These are phyloP conservation scores for Rhizopogon vulgaris DNA, from an alignment of 768 basidiomycete species.

Conservation along the genomic window DNA sequence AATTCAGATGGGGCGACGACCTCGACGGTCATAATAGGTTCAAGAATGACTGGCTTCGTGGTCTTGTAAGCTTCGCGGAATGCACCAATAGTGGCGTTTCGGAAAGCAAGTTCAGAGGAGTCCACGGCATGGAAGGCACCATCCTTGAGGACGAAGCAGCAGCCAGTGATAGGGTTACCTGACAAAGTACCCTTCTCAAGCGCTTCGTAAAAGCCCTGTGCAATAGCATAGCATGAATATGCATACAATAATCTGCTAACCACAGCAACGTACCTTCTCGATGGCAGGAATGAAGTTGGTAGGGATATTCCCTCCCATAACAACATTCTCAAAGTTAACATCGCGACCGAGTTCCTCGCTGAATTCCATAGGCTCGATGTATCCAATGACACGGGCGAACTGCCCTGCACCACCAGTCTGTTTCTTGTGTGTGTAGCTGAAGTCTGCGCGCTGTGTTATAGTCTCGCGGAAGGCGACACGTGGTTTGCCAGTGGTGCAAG, in stretches of 20 bases:
- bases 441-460: conserved; percentile 74
- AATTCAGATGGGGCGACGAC: conserved; percentile 95
- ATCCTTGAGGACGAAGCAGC: conserved; percentile 83
- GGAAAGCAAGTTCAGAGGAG: conserved; percentile 95
- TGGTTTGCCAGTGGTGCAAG: conserved; percentile 91
- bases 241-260: neutral
- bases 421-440: conserved; percentile 94
- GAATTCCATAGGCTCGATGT: conserved; percentile 81
- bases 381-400: conserved; percentile 88
- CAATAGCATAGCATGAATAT: neutral
- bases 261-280: conserved; percentile 62
- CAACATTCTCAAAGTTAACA: conserved; percentile 74
- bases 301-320: conserved; percentile 92
- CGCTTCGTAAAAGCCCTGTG: conserved; percentile 90
- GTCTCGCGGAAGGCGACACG: conserved; percentile 97
- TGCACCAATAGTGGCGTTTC: conserved; percentile 83
- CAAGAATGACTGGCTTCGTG: conserved; percentile 77
- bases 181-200: conserved; percentile 85
- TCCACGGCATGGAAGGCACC: conserved; percentile 92
- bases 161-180: conserved; percentile 83
- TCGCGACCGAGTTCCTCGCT: conserved; percentile 78
- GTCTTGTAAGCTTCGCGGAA: conserved; percentile 85
- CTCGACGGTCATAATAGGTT: conserved; percentile 99
- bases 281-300: conserved; percentile 89
- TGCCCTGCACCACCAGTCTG: conserved; percentile 97